These are phyloP conservation scores for Plectosphaerella plurivora DNA, from an alignment of 2,329 filamentous ascomycete genomes.

Conservation along the genomic window DNA sequence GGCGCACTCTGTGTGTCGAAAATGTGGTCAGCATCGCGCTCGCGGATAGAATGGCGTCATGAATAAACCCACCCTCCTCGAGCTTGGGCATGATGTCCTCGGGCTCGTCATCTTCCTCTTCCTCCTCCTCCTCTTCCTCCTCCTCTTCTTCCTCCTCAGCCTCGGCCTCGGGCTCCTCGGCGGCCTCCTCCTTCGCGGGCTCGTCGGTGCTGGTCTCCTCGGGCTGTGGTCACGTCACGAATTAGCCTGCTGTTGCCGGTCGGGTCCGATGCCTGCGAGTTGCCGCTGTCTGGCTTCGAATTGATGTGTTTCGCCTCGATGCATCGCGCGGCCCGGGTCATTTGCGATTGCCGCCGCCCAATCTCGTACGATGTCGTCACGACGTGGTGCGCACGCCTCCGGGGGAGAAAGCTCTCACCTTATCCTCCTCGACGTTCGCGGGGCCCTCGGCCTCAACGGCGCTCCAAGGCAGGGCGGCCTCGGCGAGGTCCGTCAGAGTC, in stretches of 20 bases:
- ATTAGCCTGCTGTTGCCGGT: background rate
- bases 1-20: slow-evolving; percentile 69
- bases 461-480: slow-evolving; percentile 62
- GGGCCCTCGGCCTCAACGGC: slow-evolving; percentile 63
- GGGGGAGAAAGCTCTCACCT: slow-evolving; percentile 26
- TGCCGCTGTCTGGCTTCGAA: background rate
- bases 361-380: too few relatives aligned
- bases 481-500: slow-evolving; percentile 58
- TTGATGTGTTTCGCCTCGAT: too few relatives aligned
- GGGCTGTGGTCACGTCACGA: slow-evolving; percentile 19
- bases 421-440: slow-evolving; percentile 53
- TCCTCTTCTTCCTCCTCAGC: slow-evolving; percentile 41
- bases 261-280: background rate
- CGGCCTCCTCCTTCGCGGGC: slow-evolving; percentile 23
- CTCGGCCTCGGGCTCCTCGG: slow-evolving; percentile 34
- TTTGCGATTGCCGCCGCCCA: too few relatives aligned
- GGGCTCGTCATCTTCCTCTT: slow-evolving; percentile 77
- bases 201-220: slow-evolving; percentile 32
- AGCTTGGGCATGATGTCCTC: slow-evolving; percentile 84
- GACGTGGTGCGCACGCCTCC: too few relatives aligned
- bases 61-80: slow-evolving; percentile 74
- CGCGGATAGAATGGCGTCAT: slow-evolving; percentile 17
- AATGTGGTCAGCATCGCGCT: slow-evolving; percentile 8
- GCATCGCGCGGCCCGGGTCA: too few relatives aligned
- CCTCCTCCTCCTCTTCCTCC: slow-evolving; percentile 68